These are phyloP conservation scores for Solanum etuberosum DNA, from an alignment of 257 asterid species.

Conservation along the genomic window DNA sequence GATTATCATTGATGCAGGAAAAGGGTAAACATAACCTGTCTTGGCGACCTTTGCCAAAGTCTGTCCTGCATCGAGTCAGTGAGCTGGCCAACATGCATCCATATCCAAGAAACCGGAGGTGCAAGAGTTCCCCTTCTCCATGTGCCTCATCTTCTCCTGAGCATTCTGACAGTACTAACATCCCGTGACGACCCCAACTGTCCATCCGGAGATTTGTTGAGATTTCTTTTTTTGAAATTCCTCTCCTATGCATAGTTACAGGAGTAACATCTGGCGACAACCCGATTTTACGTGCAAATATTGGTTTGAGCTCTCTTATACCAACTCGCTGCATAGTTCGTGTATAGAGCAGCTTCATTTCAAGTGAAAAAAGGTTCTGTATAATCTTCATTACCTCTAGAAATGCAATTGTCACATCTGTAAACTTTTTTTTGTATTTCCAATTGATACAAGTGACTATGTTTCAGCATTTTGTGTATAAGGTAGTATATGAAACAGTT, in stretches of 20 bases:
- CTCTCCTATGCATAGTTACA: not conserved
- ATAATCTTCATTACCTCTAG: not conserved
- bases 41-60: slow-evolving; percentile 88
- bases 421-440: not conserved
- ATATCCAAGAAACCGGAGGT: slow-evolving; percentile 59
- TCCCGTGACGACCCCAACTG: not conserved
- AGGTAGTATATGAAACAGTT: not conserved
- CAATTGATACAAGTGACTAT: not conserved
- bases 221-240: not conserved
- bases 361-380: not conserved
- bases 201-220: not conserved
- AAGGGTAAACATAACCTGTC: slow-evolving; percentile 65
- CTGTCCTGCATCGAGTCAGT: slow-evolving; percentile 57
- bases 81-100: slow-evolving; percentile 70
- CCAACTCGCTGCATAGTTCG: not conserved
- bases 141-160: slow-evolving; percentile 16
- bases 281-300: not conserved
- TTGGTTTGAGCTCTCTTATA: not conserved
- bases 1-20: slow-evolving; percentile 37
- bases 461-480: not conserved
- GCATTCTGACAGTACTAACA: not conserved
- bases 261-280: not conserved
- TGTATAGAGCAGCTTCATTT: slow-evolving; percentile 1
- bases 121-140: slow-evolving; percentile 19
- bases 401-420: not conserved